Evolutionary conservation across 805 yeast genomes (phyloP).

Genomic region (Lipomyces orientalis): DNA sequence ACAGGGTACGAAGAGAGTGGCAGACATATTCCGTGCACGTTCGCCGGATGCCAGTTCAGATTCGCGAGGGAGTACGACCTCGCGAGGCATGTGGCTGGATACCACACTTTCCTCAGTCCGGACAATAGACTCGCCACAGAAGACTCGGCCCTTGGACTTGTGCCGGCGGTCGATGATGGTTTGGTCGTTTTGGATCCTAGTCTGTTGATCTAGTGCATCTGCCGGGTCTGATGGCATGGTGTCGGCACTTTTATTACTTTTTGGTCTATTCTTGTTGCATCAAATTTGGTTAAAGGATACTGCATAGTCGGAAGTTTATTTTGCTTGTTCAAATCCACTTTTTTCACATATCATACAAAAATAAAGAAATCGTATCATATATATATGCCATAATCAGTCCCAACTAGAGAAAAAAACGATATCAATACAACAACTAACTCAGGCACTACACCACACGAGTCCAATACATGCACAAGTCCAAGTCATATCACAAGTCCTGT

Average conservation of each 20-base stretch:
- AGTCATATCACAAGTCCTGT: not conserved
- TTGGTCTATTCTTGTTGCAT: not conserved
- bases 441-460: not conserved
- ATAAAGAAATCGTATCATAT: not conserved
- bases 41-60: slow-evolving; percentile 44
- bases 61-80: slow-evolving; percentile 49
- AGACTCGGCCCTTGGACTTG: not conserved
- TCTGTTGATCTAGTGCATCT: not conserved
- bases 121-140: not conserved
- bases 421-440: not conserved
- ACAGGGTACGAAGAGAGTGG: slow-evolving; percentile 43
- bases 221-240: not conserved
- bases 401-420: not conserved
- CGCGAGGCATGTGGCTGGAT: slow-evolving; percentile 44
- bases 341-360: slow-evolving; percentile 7
- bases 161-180: not conserved
- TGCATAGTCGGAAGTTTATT: not conserved
- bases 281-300: not conserved
- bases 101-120: not conserved
- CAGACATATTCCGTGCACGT: slow-evolving; percentile 45
- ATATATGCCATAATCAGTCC: not conserved
- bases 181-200: slow-evolving; percentile 2
- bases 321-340: not conserved
- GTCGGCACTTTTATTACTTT: not conserved
- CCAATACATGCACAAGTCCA: not conserved